phyloP scores from a whole-genome alignment of 2,329 filamentous ascomycete genomes.

The Diplocarpon mali region DNA sequence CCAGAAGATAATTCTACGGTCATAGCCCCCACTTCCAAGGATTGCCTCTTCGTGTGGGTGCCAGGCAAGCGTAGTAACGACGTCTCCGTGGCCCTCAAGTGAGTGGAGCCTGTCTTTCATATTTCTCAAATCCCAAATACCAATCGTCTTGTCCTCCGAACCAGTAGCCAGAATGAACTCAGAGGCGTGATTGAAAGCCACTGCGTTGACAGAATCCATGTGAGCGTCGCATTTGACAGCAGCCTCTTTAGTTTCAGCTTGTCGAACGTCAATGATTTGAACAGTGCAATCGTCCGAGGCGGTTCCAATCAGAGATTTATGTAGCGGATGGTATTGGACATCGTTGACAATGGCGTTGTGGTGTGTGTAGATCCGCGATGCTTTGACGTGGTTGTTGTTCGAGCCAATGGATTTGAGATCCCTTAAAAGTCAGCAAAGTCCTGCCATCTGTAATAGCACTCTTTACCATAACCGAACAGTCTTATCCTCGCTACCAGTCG shows the following conservation, averaged over 20 bases:
- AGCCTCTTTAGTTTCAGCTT: conserved; percentile 51
- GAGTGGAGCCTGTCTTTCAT: conserved; percentile 83
- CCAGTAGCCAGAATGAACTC: conserved; percentile 86
- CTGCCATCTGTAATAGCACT: neutral
- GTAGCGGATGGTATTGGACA: conserved; percentile 86
- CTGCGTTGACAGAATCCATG: conserved; percentile 85
- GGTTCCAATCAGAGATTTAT: conserved; percentile 75
- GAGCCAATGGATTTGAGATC: conserved; percentile 69
- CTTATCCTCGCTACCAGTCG: conserved; percentile 82
- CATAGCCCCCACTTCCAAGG: conserved; percentile 83
- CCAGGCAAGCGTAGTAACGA: conserved; percentile 88
- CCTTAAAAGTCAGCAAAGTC: conserved; percentile 37
- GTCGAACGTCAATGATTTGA: conserved; percentile 81
- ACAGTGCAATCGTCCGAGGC: conserved; percentile 93
- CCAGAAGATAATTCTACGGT: conserved; percentile 92
- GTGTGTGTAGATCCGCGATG: conserved; percentile 69
- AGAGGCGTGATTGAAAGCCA: conserved; percentile 87
- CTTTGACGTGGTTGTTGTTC: conserved; percentile 57
- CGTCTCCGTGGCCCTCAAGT: conserved; percentile 77
- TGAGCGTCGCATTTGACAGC: conserved; percentile 62
- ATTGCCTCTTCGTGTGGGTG: conserved; percentile 85
- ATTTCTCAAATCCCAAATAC: conserved; percentile 89
- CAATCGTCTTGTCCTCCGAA: conserved; percentile 90
- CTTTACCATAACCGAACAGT: conserved; percentile 82
- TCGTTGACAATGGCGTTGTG: conserved; percentile 92